Percentiles rank a stretch among this genome's conserved stretches.
phyloP scores from a whole-genome alignment of 2,329 filamentous ascomycete species.

The Akanthomyces muscarius region DNA sequence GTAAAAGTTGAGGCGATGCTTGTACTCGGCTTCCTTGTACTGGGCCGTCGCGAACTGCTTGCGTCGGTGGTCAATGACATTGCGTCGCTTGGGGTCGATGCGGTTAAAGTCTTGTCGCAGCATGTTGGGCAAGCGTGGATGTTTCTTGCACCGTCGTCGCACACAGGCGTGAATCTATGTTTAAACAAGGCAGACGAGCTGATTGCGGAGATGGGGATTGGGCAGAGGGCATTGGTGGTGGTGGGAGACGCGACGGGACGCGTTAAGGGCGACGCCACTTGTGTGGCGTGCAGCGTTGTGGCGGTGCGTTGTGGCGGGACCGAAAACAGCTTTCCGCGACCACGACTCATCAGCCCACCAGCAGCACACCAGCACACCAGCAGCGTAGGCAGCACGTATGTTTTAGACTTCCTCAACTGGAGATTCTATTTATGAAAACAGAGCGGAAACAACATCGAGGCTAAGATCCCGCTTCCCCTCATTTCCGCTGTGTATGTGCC shows the following conservation, averaged over 20 bases:
- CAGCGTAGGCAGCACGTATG: neutral
- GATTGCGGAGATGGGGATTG: slow-evolving; percentile 10
- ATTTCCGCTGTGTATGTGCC: no score
- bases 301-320: neutral
- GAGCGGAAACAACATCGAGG: no score
- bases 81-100: slow-evolving; percentile 68
- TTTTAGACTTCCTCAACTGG: no score
- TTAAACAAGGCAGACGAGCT: neutral
- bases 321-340: slow-evolving; percentile 9
- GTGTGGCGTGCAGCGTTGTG: neutral
- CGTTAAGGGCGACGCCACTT: slow-evolving; percentile 24
- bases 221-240: neutral
- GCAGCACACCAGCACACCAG: neutral
- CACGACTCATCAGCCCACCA: neutral
- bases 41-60: slow-evolving; percentile 76
- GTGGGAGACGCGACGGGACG: slow-evolving; percentile 33
- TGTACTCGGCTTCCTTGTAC: slow-evolving; percentile 76
- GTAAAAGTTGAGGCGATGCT: slow-evolving; percentile 90
- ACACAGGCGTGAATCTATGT: neutral
- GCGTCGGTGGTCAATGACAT: slow-evolving; percentile 73
- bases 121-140: slow-evolving; percentile 34
- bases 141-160: neutral
- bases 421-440: no score
- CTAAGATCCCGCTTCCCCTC: no score
- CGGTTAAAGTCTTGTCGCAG: slow-evolving; percentile 49